Base-by-base conservation (phyloP, 164 flowering plant species). In the Vitis amurensis region DNA sequence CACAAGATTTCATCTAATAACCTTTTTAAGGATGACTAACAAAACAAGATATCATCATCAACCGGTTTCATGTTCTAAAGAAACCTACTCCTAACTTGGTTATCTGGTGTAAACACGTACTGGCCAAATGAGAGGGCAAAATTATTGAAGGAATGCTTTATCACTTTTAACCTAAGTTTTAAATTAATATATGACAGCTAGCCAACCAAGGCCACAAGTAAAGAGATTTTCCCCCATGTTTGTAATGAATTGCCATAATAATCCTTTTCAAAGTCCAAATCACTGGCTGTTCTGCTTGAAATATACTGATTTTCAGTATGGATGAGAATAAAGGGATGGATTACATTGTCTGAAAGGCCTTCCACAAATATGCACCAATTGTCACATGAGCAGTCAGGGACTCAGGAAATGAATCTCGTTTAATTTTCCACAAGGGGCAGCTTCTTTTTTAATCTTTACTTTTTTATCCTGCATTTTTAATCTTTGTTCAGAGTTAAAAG, bases 1-100 rank as follows among this genome's bases (percentile, higher is more conserved):
- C 44, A 49, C 49, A 68, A 50, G 52, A 9, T 37, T 55, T 50
- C 55, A 56, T 50, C 51, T 14, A 29, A 29, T 63, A 68, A 59
- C 57, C 63, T 13, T 60, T 4, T 48, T 12, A 12, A 31, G 48
- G 27, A n/a, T 13, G 37, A 48, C 52, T 23, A 23, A 23, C 27
- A 23, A 23, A 23, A 23, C 27, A 23, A 23, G 27, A 23, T 23
- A 23, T 2, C 27, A 23, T 23, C 27, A 23, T 23, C n/a, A 10
- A 49, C 66, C 9, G 16, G 16, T 61, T 56, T 68, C 51, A 62
- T 68, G 59, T 47, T 59, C 17, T 50, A 47, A 16, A 69, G 37
- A 65, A 59, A 50, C 49, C 59, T 59, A 59, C 52, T 51, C 63
- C 69, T 63, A 30, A 74, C 55, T 60, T 8, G 49, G 44, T 37